Evolutionary conservation across 2,329 filamentous ascomycete species (phyloP).

Genomic region (Cladosporium austrohemisphaericum): DNA sequence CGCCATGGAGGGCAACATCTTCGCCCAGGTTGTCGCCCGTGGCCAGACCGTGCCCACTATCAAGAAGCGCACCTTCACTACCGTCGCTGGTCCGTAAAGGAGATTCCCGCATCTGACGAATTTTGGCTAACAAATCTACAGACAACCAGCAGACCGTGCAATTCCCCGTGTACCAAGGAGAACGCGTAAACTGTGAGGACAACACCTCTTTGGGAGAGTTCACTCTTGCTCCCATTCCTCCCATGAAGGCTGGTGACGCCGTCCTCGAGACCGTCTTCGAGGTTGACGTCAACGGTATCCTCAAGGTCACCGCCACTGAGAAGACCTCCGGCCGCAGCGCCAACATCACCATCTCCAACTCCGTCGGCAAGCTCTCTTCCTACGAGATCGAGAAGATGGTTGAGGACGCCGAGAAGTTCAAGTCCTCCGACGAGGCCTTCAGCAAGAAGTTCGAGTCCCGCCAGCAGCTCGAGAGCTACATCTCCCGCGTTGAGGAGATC

Average conservation of each 20-base stretch:
- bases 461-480: slow-evolving; percentile 99
- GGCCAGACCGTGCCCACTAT: slow-evolving; percentile 37
- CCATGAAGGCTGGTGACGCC: slow-evolving; percentile 89
- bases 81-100: slow-evolving; percentile 51
- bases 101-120: slow-evolving; percentile 3
- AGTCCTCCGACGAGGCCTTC: slow-evolving; percentile 95
- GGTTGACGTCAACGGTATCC: slow-evolving; percentile 94
- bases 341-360: slow-evolving; percentile 99
- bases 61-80: slow-evolving; percentile 68
- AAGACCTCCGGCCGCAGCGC: slow-evolving; percentile 96
- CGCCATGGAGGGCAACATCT: slow-evolving; percentile 99
- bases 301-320: slow-evolving; percentile 98
- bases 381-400: slow-evolving; percentile 98
- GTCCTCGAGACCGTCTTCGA: slow-evolving; percentile 98
- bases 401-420: slow-evolving; percentile 96
- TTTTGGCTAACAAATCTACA: not conserved
- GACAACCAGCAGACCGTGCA: not conserved
- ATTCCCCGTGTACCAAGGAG: slow-evolving; percentile 73
- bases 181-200: slow-evolving; percentile 96
- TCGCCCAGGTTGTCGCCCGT: slow-evolving; percentile 80
- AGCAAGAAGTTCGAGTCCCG: slow-evolving; percentile 99
- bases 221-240: slow-evolving; percentile 70
- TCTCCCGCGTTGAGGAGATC: slow-evolving; percentile 97
- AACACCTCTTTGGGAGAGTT: slow-evolving; percentile 98
- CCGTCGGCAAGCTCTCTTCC: slow-evolving; percentile 94